phyloP scores from a whole-genome alignment of 2,329 filamentous ascomycete species.

The Niveomyces coronatus region DNA sequence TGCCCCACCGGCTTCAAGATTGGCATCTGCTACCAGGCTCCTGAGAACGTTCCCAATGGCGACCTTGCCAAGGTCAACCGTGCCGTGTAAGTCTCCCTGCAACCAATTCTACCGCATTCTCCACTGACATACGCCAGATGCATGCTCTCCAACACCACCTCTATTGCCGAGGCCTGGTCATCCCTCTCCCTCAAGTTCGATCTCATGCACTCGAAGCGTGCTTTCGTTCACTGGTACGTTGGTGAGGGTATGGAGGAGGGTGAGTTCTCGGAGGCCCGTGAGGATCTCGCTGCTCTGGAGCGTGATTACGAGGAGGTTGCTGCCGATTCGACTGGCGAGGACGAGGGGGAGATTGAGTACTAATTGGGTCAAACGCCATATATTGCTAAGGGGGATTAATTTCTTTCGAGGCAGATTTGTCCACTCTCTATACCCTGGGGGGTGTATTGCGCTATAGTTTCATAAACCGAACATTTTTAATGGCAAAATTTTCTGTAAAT shows the following conservation, averaged over 20 bases:
- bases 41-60: constrained; percentile 90
- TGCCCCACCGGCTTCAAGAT: constrained; percentile 99
- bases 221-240: constrained; percentile 99
- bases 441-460: constrained; percentile 31
- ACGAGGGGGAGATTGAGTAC: constrained; percentile 87
- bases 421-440: constrained; percentile 19
- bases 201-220: constrained; percentile 99
- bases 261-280: constrained; percentile 98
- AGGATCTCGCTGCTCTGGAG: constrained; percentile 96
- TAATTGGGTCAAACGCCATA: constrained; percentile 34
- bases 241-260: constrained; percentile 99
- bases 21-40: constrained; percentile 99
- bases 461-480: constrained; percentile 17
- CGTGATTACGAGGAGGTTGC: constrained; percentile 98
- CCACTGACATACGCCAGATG: constrained; percentile 45
- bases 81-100: constrained; percentile 64
- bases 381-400: constrained; percentile 12
- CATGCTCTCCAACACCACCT: constrained; percentile 98
- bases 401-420: constrained; percentile 16
- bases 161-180: constrained; percentile 96
- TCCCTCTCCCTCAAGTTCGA: constrained; percentile 97
- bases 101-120: background rate
- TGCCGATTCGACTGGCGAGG: constrained; percentile 81
- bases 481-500: constrained; percentile 9
- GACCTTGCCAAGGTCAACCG: constrained; percentile 97